These are phyloP conservation scores for Saccharomycopsis sp. DNA, from an alignment of 805 yeast genomes.

Conservation along the genomic window DNA sequence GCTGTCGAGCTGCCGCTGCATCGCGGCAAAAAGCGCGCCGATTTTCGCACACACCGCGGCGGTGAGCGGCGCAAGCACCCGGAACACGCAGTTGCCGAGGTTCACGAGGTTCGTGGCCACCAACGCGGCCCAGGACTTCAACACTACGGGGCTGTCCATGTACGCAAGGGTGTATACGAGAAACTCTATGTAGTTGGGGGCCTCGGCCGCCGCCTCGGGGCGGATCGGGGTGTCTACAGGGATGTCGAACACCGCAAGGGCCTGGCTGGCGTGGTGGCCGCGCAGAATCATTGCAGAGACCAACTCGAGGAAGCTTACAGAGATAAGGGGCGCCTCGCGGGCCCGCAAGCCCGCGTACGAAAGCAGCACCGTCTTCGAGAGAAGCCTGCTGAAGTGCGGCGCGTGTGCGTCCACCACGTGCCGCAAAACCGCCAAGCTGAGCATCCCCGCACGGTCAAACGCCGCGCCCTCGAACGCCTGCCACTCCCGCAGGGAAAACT, in stretches of 20 bases:
- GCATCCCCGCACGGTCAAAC: conserved; percentile 34
- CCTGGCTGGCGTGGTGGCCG: conserved; percentile 13
- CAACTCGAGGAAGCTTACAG: conserved; percentile 7
- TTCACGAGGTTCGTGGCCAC: conserved; percentile 45
- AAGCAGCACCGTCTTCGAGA: conserved; percentile 36
- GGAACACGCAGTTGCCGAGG: conserved; percentile 47
- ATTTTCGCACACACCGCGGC: conserved; percentile 42
- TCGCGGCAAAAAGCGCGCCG: conserved; percentile 27
- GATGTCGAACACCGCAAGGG: conserved; percentile 9
- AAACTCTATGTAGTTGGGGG: conserved; percentile 33
- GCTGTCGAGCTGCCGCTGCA: conserved; percentile 22
- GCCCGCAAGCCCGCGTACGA: conserved; percentile 21
- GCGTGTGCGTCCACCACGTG: conserved; percentile 53
- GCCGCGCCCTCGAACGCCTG: conserved; percentile 30
- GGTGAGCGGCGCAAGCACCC: conserved; percentile 47
- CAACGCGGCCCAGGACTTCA: conserved; percentile 43
- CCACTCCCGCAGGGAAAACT: conserved; percentile 5
- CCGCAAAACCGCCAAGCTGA: conserved; percentile 39
- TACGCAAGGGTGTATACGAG: conserved; percentile 43
- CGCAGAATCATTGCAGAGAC: conserved; percentile 10
- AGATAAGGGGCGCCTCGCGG: neutral
- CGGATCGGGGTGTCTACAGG: conserved; percentile 10
- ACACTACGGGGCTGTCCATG: conserved; percentile 36
- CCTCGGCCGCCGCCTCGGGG: neutral
- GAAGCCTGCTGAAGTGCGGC: conserved; percentile 39